Evolutionary conservation across 352 stramenopile genomes (phyloP), one percentile per base, ranked within the genome.

Genomic region (Salisapilia sapeloensis): DNA sequence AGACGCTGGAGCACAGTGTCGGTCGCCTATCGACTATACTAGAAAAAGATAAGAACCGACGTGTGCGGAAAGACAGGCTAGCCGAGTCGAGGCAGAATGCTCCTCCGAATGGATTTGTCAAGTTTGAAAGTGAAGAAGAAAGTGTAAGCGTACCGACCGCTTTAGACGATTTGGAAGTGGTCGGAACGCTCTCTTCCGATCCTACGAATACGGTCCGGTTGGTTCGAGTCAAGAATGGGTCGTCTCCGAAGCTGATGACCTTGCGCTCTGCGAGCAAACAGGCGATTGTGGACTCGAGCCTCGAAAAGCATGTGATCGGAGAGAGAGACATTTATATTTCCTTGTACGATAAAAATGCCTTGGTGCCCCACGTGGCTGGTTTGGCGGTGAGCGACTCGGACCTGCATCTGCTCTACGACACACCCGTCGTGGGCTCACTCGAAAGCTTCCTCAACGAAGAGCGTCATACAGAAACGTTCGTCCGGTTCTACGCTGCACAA

Each of bases 401-500:
- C 29, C 82, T 91, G 29, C 75, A 91, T 43, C 55, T 84, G 29
- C 45, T 91, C 5, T 91, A 87, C 41, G 48, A 77, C 40, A 64
- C 63, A 1, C 69, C 76, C 56, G 62, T 86, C n/a, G 67, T 91
- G 12, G 71, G 71, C 5, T 72, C 61, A n/a, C 48, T 91, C 8
- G 72, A 87, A 29, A 80, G 55, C 13, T 84, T 90, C 29, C 53
- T 83, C 29, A 45, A 71, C 15, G 60, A 63, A 19, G 63, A 84
- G 33, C 38, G 60, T 0, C 64, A 83, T 23, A 64, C 62, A 21
- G 75, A 91, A 35, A 75, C 66, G 11, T 83, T 83, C 21, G 67
- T 87, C 12, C 67, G 66, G 7, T 91, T 83, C 41, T 91, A 91
- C 39, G 70, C 69, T n/a, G 69, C 75, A 4, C 71, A 91, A 49